Base-by-base conservation (phyloP, 2,329 filamentous ascomycete species). In the Metarhizium robertsii region DNA sequence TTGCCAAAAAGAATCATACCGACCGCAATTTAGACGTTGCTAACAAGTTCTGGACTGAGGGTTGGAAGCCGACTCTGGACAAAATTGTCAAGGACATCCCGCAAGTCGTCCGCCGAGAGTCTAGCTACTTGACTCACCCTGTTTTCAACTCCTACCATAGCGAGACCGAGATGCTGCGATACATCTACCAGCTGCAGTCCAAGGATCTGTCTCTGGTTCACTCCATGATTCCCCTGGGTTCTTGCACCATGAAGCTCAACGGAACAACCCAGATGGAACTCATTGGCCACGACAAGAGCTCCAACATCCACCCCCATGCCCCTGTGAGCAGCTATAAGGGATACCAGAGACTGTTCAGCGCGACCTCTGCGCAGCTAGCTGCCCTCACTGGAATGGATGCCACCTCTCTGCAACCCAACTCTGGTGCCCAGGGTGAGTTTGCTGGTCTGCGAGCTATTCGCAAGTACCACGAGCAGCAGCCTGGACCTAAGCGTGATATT, bases 241-340 rank as follows among this genome's bases (percentile, higher is more conserved):
- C 92, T 1, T 97, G 92, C 77, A 97, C 92, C 14, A 97, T 97
- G 92, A 97, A 97, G 78, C 84, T 96, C 53, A 96, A 96, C 69
- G 89, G 88, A 46, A 94, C 92, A 3, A 89, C 89, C 0, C 90
- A 96, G 75, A 96, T 97, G 92, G 81, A 88, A 16, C 87, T 92
- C 7, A 80, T 96, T 55, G 88, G 88, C 1, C 86, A 85, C 73
- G 83, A 85, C 1, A 83, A 86, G 52, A 90, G 92, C 65, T 81
- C 88, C 46, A 83, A 86, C 58, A 78, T 95, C 38, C 92, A 97
- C 72, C 92, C 92, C 0, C 90, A 91, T 65, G 81, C 85, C 42
- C 87, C 87, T 0, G 65, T 74, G 0, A 74, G 81, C 49, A 79
- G 85, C 60, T 80, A 84, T 34, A 72, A 78, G 60, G 89, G 90